Base-by-base conservation (phyloP, 1,139 yeast species). In the Geotrichum citri-aurantii region DNA sequence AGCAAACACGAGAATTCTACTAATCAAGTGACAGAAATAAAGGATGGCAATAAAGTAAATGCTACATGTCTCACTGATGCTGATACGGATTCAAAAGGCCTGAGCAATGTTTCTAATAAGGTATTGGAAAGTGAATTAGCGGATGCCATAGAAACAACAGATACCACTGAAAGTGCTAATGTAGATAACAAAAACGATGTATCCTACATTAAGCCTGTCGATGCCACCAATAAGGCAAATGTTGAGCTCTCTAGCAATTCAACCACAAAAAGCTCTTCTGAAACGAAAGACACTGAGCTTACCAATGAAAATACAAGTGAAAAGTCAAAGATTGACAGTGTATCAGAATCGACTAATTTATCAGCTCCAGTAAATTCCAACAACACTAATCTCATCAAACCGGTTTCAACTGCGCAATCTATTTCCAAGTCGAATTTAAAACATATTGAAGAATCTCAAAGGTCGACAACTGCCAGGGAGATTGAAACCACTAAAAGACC, bases 351-450 rank as follows among this genome's bases (percentile, higher is more conserved):
- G 3, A 46, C 23, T n/a, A 1, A 11, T 46, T 19, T 14, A 3
- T 54, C 55, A 59, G 56, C 48, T 17, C 40, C 55, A 19, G 48
- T 56, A 21, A 40, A 40, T 37, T 50, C 55, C 11, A 56, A 40
- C 42, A 19, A 37, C 44, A 5, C 10, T 17, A 37, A 37, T 37
- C 44, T 14, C 44, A 37, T n/a, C 19, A 37, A 37, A 37, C 1
- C 17, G 10, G 19, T 17, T n/a, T 37, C 17, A 5, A 3, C 44
- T 19, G 14, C n/a, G 21, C 17, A 17, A 7, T n/a, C 19, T 37
- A 17, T 17, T 2, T 37, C 19, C 21, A 37, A 37, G 19, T 37
- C 14, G 44, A 37, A 12, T n/a, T n/a, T 12, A 37, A 37, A 37
- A n/a, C n/a, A 4, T 17, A n/a, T 7, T 37, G 19, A 37, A 37